Evolutionary conservation across 2,329 filamentous ascomycete genomes (phyloP).

Genomic region (Phialophora expanda): DNA sequence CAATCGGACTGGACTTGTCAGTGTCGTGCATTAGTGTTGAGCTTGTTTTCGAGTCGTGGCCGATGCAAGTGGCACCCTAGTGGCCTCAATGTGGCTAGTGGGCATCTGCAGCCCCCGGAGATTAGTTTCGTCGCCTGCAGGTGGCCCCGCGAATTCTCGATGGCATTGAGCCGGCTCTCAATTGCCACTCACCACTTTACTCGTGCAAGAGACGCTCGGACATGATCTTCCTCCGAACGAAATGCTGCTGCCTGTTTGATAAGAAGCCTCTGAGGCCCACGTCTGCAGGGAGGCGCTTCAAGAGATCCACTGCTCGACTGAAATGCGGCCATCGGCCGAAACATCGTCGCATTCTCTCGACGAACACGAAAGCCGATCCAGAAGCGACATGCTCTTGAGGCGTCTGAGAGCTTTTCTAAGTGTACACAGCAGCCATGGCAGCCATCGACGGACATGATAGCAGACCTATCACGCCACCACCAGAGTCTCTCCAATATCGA

Average conservation of each 20-base stretch:
- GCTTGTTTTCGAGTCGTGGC: constrained; percentile 5
- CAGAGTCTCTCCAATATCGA: constrained; percentile 57
- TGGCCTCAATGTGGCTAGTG: not conserved
- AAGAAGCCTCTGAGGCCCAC: not conserved
- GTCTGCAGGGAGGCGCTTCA: not conserved
- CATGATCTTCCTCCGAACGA: not conserved
- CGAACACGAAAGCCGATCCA: not conserved
- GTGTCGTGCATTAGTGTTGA: constrained; percentile 23
- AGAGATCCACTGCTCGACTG: not conserved
- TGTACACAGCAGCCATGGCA: not conserved
- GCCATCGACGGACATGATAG: not conserved
- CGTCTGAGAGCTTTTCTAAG: not conserved
- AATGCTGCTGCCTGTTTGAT: constrained; percentile 6
- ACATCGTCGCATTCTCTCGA: not conserved
- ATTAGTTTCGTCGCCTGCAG: not conserved
- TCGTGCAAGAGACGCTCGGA: not conserved
- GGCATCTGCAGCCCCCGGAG: not conserved
- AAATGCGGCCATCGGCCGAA: not conserved
- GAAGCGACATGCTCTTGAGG: not conserved
- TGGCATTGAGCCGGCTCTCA: not conserved
- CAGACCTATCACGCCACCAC: constrained; percentile 30
- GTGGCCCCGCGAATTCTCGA: not conserved
- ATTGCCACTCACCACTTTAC: not conserved
- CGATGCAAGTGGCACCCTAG: not conserved
- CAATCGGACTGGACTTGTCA: constrained; percentile 16